Evolutionary conservation across 495 filamentous ascomycete genomes (phyloP), one percentile per base, ranked within the genome.

Genomic region (Talaromyces thailandensis): DNA sequence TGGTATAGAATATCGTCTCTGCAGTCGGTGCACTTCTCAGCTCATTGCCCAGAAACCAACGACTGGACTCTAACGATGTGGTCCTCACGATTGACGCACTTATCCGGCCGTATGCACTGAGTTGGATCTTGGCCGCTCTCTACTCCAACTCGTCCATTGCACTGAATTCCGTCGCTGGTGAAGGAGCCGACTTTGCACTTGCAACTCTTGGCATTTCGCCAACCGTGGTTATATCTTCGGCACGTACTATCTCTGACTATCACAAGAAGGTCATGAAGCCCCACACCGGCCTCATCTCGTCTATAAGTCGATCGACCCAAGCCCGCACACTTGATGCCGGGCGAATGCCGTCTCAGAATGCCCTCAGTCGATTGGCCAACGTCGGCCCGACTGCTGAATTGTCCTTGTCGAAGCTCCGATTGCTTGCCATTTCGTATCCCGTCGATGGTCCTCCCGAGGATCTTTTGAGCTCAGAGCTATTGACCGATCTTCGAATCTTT

Each of bases 41-140:
- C 52, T 81, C 86, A 4, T 73, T 98, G 62, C 92, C 93, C 32
- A 82, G 83, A 11, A 73, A 74, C 28, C 87, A 96, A 68, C 86
- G 90, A 40, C 78, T 96, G 62, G 82, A 72, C 11, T 76, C 86
- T 4, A 78, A 82, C 2, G 94, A 99, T 68, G 76, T 96, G 26
- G 91, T 99, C 70, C 82, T 97, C n/a, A 88, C 93, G 0, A 91
- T 90, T 43, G 91, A 93, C 64, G 86, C 88, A 2, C 85, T 98
- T 24, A 87, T 87, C 2, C 81, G 86, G 52, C 85, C 86, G 0
- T 95, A 96, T 73, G 82, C 91, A 2, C 82, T 98, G 16, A 83
- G 86, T 53, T 81, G 92, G 56, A 90, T 92, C 16, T 81, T 98
- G 63, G 86, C 87, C 24, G 92, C 93, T 0, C 82, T 99, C 5